Base-by-base conservation (phyloP, 169 alveolate genomes). In the Prorocentrum cordatum region DNA sequence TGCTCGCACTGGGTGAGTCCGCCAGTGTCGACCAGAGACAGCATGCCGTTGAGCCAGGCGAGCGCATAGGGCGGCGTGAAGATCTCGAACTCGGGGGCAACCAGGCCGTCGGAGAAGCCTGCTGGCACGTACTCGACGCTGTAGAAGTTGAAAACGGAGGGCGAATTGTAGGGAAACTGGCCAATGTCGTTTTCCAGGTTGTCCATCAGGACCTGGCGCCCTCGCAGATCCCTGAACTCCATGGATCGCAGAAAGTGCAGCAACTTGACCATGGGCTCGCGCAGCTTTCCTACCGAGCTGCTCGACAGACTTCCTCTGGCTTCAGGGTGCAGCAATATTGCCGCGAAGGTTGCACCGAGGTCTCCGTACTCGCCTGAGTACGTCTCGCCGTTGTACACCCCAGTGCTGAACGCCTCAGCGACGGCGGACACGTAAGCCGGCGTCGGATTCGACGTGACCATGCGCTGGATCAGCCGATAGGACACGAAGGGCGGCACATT, bases 71-170 rank as follows among this genome's bases (percentile, higher is more conserved):
- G 36, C 0, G 88, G 88, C 26, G 73, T 59, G 35, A 79, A 79
- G 77, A 79, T 61, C 47, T 79, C 42, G 64, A 79, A 79, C 64
- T 79, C 88, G 4, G 88, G 88, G 18, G 66, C 88, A 35, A 36
- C 75, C 66, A 20, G 33, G 3, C 88, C 77, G 2, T 58, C 88
- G 12, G 75, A 66, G 47, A 79, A 79, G 50, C 22, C n/a, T 42
- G 38, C 66, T 27, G 88, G 88, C 75, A 27, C n/a, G 75, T n/a
- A 59, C 38, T 79, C 88, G 1, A 75, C 80, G 47, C 29, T 20
- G 91, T 82, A 82, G 91, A 82, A 82, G 70, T 82, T 82, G 91
- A 82, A 82, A 59, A 82, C 91, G n/a, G 80, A 39, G 16, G 91
- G 91, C 14, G 91, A 61, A 32, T 45, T 47, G 22, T 82, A 82